Conservation (phyloP, 139 green algal genomes). For the Chlamydomonas eustigma region DNA sequence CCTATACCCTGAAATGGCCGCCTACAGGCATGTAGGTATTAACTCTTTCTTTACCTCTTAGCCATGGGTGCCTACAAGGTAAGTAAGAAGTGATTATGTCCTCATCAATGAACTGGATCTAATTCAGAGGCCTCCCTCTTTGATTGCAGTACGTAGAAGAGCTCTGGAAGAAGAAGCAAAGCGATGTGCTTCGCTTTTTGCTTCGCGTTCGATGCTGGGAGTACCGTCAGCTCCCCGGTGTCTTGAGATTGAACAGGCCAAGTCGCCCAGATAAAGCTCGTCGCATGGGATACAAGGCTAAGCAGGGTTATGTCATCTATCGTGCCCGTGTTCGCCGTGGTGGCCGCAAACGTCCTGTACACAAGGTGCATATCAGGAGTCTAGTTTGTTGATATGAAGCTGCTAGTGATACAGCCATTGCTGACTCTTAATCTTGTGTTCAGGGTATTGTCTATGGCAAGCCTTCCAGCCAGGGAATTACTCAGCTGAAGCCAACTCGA, state of each 20-base stretch:
- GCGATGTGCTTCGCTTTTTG: constrained; percentile 97
- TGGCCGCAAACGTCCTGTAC: constrained; percentile 91
- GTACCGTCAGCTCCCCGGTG: constrained; percentile 91
- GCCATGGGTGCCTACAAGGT: constrained; percentile 65
- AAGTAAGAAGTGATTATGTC: not conserved
- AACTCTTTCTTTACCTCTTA: too few relatives aligned
- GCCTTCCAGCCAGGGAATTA: constrained; percentile 95
- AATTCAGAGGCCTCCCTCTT: too few relatives aligned
- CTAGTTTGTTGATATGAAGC: not conserved
- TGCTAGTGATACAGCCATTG: not conserved
- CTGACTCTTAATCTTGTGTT: constrained; percentile 7
- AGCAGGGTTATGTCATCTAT: constrained; percentile 97
- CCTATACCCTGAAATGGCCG: too few relatives aligned
- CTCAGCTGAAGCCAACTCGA: constrained; percentile 91
- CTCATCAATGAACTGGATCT: too few relatives aligned
- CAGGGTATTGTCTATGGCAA: constrained; percentile 98
- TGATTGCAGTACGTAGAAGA: constrained; percentile 94
- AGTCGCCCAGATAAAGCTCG: constrained; percentile 96
- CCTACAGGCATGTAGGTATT: too few relatives aligned
- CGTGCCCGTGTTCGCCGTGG: constrained; percentile 92
- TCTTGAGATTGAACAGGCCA: constrained; percentile 82
- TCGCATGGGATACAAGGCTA: constrained; percentile 95
- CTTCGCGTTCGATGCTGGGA: constrained; percentile 99
- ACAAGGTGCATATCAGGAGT: constrained; percentile 90
- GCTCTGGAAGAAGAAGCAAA: constrained; percentile 98